These are phyloP conservation scores for Hypoxylon crocopeplum DNA, from an alignment of 495 filamentous ascomycete genomes.

Conservation along the genomic window DNA sequence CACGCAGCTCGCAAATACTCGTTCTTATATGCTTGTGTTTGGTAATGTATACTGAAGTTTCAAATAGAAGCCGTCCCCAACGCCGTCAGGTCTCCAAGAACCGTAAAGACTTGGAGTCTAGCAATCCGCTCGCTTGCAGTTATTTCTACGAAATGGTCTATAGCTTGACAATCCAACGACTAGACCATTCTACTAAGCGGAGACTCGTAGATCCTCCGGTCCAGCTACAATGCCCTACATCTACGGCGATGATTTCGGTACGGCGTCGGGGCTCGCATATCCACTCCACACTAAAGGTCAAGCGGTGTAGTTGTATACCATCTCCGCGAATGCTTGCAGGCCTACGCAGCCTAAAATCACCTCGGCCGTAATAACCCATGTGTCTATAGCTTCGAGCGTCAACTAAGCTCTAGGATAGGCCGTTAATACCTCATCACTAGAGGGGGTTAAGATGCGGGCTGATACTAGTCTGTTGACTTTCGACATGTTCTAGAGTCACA, in stretches of 20 bases:
- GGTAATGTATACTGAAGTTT: no score
- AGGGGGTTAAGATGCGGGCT: no score
- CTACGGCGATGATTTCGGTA: conserved; percentile 1
- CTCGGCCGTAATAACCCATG: background rate
- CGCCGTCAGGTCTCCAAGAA: background rate
- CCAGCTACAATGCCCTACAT: background rate
- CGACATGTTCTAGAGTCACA: no score
- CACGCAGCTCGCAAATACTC: no score
- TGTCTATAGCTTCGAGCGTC: no score
- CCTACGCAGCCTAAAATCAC: background rate
- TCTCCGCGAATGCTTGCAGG: background rate
- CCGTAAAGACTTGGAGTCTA: no score
- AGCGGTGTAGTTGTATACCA: background rate
- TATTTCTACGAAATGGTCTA: background rate
- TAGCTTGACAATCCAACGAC: background rate
- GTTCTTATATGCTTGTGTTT: no score
- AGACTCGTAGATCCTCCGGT: background rate
- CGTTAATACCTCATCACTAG: no score
- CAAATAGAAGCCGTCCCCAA: no score
- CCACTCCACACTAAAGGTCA: no score
- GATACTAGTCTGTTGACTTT: no score
- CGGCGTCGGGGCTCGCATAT: background rate
- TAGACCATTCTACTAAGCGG: background rate
- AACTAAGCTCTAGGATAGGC: no score
- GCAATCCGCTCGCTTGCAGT: background rate